Percentiles rank a stretch among this genome's conserved stretches.
These are phyloP conservation scores for Picea sitchensis DNA, from an alignment of 75 land plant genomes.

Conservation along the genomic window DNA sequence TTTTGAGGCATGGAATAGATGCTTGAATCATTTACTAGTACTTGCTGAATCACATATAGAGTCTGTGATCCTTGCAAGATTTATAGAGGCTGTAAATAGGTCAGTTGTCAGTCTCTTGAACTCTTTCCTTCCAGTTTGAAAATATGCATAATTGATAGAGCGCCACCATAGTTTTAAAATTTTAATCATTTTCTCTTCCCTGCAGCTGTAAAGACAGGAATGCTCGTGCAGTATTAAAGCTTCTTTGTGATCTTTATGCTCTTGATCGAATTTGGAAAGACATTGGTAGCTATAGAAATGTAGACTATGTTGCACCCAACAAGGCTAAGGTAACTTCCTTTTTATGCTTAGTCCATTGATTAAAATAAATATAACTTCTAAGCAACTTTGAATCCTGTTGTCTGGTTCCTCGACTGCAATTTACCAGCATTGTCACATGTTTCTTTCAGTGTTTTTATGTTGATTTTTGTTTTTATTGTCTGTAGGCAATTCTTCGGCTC, in stretches of 20 bases:
- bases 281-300: constrained; percentile 91
- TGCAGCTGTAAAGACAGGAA: constrained; percentile 74
- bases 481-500: constrained; percentile 91
- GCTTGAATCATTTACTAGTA: constrained; percentile 88
- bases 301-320: constrained; percentile 96
- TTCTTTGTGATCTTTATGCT: constrained; percentile 94
- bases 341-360: background rate
- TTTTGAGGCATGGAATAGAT: constrained; percentile 97
- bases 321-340: constrained; percentile 81
- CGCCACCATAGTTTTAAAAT: constrained; percentile 2
- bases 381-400: background rate
- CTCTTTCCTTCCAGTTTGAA: background rate
- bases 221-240: constrained; percentile 61
- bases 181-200: background rate
- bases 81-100: constrained; percentile 82
- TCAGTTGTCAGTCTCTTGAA: constrained; percentile 13
- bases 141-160: background rate
- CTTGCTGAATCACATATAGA: constrained; percentile 99
- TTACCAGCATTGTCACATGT: background rate
- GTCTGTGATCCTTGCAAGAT: constrained; percentile 85
- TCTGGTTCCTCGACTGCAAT: background rate
- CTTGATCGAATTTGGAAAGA: constrained; percentile 98
- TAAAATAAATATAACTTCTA: background rate
- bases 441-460: background rate
- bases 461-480: background rate